These are phyloP conservation scores for Hypoxylon intermedium DNA, from an alignment of 495 filamentous ascomycete species.

Conservation along the genomic window DNA sequence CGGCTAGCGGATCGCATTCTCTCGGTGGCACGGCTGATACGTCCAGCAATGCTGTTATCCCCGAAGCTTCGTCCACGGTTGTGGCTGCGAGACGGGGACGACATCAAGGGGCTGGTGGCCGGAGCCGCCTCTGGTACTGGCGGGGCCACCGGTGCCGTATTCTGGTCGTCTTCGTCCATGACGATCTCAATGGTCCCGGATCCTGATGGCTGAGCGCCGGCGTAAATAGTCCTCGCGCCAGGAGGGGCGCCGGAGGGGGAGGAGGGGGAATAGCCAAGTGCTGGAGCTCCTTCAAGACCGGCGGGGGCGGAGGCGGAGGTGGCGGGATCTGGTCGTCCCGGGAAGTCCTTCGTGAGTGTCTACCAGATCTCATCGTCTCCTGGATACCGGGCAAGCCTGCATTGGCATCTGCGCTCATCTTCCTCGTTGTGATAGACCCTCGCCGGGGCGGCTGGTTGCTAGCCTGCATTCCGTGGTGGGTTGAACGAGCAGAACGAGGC, in stretches of 20 bases:
- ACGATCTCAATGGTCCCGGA: conserved; percentile 76
- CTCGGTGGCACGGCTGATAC: conserved; percentile 70
- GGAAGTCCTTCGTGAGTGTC: conserved; percentile 43
- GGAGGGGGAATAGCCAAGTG: conserved; percentile 75
- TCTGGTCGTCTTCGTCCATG: conserved; percentile 67
- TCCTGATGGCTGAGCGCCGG: conserved; percentile 51
- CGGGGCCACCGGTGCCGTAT: conserved; percentile 37
- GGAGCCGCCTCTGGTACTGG: conserved; percentile 29
- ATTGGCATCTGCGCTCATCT: conserved; percentile 45
- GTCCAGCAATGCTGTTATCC: conserved; percentile 67
- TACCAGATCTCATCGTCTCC: conserved; percentile 64
- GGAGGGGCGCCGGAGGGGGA: conserved; percentile 68
- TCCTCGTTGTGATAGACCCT: conserved; percentile 42
- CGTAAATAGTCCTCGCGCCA: conserved; percentile 44
- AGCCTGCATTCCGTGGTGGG: conserved; percentile 60
- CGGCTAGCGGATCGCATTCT: conserved; percentile 74
- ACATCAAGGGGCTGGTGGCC: conserved; percentile 2
- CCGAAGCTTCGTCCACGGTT: conserved; percentile 70
- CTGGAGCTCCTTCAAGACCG: conserved; percentile 82
- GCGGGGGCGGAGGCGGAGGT: conserved; percentile 59
- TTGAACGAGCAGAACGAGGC: conserved; percentile 57
- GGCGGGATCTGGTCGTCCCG: conserved; percentile 57
- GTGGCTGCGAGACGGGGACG: conserved; percentile 57
- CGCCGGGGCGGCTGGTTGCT: conserved; percentile 50
- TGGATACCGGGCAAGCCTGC: conserved; percentile 61